phyloP scores from a whole-genome alignment of 2,329 filamentous ascomycete species.

The Colletotrichum kahawae region DNA sequence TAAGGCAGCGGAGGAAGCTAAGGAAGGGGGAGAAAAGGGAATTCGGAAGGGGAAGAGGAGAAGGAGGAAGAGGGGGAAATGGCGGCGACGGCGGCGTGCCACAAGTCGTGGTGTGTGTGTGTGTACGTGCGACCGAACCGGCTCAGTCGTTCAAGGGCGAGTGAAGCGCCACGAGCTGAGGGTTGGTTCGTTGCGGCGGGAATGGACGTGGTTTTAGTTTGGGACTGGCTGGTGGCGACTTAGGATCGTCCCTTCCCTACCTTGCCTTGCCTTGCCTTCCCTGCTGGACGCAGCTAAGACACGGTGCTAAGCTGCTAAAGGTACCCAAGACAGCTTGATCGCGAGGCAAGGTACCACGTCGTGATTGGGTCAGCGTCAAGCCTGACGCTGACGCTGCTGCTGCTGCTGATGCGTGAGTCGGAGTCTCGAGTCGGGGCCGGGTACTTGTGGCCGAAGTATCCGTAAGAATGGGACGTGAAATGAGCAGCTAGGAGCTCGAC shows the following conservation, averaged over 20 bases:
- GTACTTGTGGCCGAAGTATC: constrained; percentile 1
- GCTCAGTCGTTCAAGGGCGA: constrained; percentile 14
- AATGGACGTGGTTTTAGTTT: constrained; percentile 20
- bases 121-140: constrained; percentile 9
- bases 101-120: constrained; percentile 10
- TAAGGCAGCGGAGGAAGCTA: neutral
- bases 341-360: constrained; percentile 6
- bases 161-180: constrained; percentile 19
- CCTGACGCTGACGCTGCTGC: neutral
- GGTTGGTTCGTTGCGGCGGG: constrained; percentile 6
- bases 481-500: neutral
- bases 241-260: constrained; percentile 9
- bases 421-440: neutral
- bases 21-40: neutral
- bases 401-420: neutral
- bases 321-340: neutral
- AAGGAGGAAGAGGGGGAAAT: neutral
- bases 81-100: constrained; percentile 2
- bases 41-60: neutral
- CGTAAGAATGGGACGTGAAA: neutral
- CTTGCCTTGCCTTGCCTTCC: neutral
- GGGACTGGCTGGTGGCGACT: constrained; percentile 17
- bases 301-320: neutral
- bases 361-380: neutral
- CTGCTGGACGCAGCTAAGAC: neutral